Evolutionary conservation across 2,329 filamentous ascomycete species (phyloP).

Genomic region (Penicillium sp.): DNA sequence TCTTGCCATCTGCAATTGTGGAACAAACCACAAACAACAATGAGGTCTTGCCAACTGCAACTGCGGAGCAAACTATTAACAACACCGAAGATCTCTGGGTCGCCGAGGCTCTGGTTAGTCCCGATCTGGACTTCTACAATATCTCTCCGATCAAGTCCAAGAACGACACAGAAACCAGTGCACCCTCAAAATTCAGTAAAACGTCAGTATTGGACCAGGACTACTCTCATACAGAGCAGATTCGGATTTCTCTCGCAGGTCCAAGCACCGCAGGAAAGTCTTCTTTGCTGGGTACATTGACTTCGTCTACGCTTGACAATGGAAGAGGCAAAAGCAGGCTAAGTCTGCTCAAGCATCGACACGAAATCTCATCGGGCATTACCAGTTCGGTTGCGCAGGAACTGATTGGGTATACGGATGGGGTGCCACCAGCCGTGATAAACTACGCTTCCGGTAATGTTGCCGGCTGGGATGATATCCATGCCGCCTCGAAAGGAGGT

Average conservation of each 20-base stretch:
- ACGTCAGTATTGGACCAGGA: slow-evolving; percentile 20
- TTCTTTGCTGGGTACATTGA: slow-evolving; percentile 81
- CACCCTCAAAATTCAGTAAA: not conserved
- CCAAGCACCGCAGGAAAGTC: slow-evolving; percentile 92
- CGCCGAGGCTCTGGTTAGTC: slow-evolving; percentile 83
- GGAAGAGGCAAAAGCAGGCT: slow-evolving; percentile 85
- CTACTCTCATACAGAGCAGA: slow-evolving; percentile 63
- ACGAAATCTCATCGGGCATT: slow-evolving; percentile 86
- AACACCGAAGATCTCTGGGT: slow-evolving; percentile 69
- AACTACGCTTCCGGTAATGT: slow-evolving; percentile 87
- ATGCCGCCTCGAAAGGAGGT: slow-evolving; percentile 68
- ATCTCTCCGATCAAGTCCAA: slow-evolving; percentile 15
- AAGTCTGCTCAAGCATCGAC: slow-evolving; percentile 84
- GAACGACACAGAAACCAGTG: not conserved
- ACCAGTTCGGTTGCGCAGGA: slow-evolving; percentile 96
- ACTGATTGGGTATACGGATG: slow-evolving; percentile 72
- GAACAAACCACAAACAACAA: not conserved
- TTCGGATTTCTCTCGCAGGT: slow-evolving; percentile 83
- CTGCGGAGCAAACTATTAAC: slow-evolving; percentile 26
- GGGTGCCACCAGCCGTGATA: slow-evolving; percentile 42
- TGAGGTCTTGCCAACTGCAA: slow-evolving; percentile 27
- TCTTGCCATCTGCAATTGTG: slow-evolving; percentile 4
- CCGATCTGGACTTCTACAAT: slow-evolving; percentile 56
- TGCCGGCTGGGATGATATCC: slow-evolving; percentile 91
- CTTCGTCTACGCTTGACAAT: slow-evolving; percentile 85